These are phyloP conservation scores for Verticillium zaregamsianum DNA, from an alignment of 2,329 filamentous ascomycete genomes.

Conservation along the genomic window DNA sequence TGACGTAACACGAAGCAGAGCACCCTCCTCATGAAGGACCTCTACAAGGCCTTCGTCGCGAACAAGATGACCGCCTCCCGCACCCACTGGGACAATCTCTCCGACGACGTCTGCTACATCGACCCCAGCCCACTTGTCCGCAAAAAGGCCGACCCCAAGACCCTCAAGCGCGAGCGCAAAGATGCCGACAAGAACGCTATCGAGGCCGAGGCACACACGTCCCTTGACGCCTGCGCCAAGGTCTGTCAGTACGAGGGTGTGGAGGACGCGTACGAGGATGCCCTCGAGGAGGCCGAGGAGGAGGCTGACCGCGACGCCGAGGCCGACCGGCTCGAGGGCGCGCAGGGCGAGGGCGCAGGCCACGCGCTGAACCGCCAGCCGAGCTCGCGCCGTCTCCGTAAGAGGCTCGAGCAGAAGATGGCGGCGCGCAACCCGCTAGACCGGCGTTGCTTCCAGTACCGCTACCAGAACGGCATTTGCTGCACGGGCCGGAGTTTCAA, in stretches of 20 bases:
- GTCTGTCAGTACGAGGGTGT: slow-evolving; percentile 41
- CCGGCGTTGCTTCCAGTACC: slow-evolving; percentile 39
- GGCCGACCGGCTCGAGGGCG: background rate
- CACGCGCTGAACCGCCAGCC: background rate
- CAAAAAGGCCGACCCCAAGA: slow-evolving; percentile 22
- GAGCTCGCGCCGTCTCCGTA: background rate
- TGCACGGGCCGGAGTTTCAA: slow-evolving; percentile 39
- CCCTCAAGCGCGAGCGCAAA: slow-evolving; percentile 30
- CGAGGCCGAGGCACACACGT: slow-evolving; percentile 41
- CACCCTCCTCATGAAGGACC: slow-evolving; percentile 40
- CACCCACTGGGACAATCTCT: slow-evolving; percentile 50
- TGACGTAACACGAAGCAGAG: slow-evolving; percentile 6
- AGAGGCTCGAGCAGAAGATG: slow-evolving; percentile 18
- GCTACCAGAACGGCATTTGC: slow-evolving; percentile 38
- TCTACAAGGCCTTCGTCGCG: slow-evolving; percentile 44
- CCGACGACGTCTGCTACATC: slow-evolving; percentile 42
- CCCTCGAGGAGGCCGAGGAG: slow-evolving; percentile 19
- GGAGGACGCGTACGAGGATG: slow-evolving; percentile 28
- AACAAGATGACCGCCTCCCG: slow-evolving; percentile 36
- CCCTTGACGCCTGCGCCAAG: slow-evolving; percentile 40
- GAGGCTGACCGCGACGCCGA: slow-evolving; percentile 16
- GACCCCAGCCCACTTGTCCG: slow-evolving; percentile 32
- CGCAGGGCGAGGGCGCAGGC: background rate
- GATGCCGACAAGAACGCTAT: slow-evolving; percentile 33
- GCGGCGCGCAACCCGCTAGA: slow-evolving; percentile 22